phyloP scores from a whole-genome alignment of 2,329 filamentous ascomycete species.

The Hirsutella minnesotensis region DNA sequence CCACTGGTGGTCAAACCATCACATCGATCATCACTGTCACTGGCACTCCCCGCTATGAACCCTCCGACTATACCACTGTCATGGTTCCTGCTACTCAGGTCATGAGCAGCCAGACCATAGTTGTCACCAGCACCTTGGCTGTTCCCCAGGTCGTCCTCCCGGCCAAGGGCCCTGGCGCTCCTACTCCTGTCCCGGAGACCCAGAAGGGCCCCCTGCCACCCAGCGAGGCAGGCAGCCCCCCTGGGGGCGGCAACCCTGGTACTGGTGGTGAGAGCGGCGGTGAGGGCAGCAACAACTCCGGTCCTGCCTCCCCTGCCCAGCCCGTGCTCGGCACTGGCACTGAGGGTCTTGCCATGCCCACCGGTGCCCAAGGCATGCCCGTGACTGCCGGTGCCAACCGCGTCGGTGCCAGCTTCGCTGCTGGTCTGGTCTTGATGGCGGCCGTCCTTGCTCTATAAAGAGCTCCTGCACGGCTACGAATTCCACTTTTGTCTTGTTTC shows the following conservation, averaged over 20 bases:
- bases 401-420: slow-evolving; percentile 30
- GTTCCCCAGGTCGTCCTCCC: slow-evolving; percentile 40
- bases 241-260: background rate
- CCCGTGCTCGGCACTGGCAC: slow-evolving; percentile 19
- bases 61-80: slow-evolving; percentile 39
- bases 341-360: slow-evolving; percentile 20
- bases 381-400: slow-evolving; percentile 27
- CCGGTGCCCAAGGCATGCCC: slow-evolving; percentile 21
- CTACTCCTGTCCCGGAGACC: slow-evolving; percentile 6
- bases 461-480: background rate
- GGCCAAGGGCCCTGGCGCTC: slow-evolving; percentile 7
- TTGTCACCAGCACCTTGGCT: slow-evolving; percentile 37
- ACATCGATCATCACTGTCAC: slow-evolving; percentile 47
- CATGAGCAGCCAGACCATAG: slow-evolving; percentile 34
- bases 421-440: slow-evolving; percentile 32
- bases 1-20: slow-evolving; percentile 58
- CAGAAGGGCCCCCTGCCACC: slow-evolving; percentile 3
- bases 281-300: background rate
- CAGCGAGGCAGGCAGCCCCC: slow-evolving; percentile 3
- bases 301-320: background rate
- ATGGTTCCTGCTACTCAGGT: slow-evolving; percentile 35
- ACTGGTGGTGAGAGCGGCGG: background rate
- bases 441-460: slow-evolving; percentile 34
- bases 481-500: background rate
- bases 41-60: slow-evolving; percentile 35